phyloP scores from a whole-genome alignment of 257 asterid genomes.

The Verbascum thapsus region DNA sequence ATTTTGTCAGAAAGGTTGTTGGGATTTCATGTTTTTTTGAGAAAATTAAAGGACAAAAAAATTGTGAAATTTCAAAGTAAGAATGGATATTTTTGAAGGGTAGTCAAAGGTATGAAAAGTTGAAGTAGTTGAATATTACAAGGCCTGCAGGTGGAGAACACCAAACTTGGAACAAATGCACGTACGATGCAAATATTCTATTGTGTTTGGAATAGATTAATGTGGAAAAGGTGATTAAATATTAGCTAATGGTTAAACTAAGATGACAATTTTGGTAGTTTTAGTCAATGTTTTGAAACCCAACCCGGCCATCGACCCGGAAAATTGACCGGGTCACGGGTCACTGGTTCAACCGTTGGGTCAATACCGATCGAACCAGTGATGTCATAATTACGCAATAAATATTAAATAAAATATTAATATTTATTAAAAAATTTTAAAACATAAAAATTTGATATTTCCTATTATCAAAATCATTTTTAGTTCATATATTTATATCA shows the following conservation, averaged over 20 bases:
- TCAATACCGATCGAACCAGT: no score
- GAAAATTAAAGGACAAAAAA: slow-evolving; percentile 21
- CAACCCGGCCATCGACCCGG: no score
- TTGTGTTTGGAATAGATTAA: slow-evolving; percentile 12
- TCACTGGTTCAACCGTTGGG: no score
- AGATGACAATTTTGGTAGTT: slow-evolving; percentile 1
- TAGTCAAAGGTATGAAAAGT: slow-evolving; percentile 39
- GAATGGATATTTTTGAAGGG: slow-evolving; percentile 18
- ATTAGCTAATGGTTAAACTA: no score
- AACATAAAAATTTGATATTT: no score
- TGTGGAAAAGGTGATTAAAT: slow-evolving; percentile 9
- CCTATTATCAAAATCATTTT: no score
- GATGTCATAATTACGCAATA: no score
- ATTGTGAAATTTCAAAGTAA: slow-evolving; percentile 27
- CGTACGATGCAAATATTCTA: slow-evolving; percentile 40
- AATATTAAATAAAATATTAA: no score
- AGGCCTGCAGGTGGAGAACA: slow-evolving; percentile 64
- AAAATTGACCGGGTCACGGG: no score
- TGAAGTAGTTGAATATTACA: slow-evolving; percentile 46
- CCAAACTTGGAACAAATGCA: slow-evolving; percentile 56
- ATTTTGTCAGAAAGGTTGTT: slow-evolving; percentile 29
- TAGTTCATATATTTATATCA: no score
- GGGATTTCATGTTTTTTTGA: slow-evolving; percentile 38
- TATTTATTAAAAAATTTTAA: no score
- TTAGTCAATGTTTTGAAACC: no score